Base-by-base conservation (phyloP, 2,329 filamentous ascomycete genomes). In the Xylariaceae sp. region DNA sequence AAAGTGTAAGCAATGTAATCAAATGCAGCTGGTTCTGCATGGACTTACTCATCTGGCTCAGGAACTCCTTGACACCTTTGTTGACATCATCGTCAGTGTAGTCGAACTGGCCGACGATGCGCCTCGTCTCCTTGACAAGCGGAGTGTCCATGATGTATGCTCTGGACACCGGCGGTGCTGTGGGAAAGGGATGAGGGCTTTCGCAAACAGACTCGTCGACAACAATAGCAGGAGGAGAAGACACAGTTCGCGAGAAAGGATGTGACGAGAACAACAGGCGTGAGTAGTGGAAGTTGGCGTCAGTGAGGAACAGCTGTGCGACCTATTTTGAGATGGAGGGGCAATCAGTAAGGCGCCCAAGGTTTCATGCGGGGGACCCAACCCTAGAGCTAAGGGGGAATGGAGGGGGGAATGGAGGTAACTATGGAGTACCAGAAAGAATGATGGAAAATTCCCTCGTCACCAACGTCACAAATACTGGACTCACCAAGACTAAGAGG, bases 21-120 rank as follows among this genome's bases (percentile, higher is more conserved):
- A 18, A 38, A 28, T 34, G 17, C 29, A 22, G 16, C 44, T 19
- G n/a, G 19, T 30, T 4, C 32, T 28, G 9, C 32, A 35, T 13
- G 34, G 35, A 64, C 72, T 48, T 56, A 81, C 86, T 73, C 83
- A 96, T 90, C 70, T 97, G 83, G 47, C 74, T 73, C 51, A 96
- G 78, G 61, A 95, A 98, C 64, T 95, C 89, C 50, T 80, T 73
- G 47, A 95, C 89, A 51, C 82, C 87, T 57, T 76, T 79, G 64
- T 89, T 88, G 59, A 96, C 77, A 65, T 89, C 78, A 39, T 83
- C 79, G 55, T 89, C 76, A 46, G 80, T 74, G 67, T 90, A 91
- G 41, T 95, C 87, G 68, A 97, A 97, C 65, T 93, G 81, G 54
- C 79, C 79, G 56, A 87, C 86, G 58, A 96, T 81, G 60, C 79